Evolutionary conservation across 371 early-diverging fungal genomes (phyloP).

Genomic region (Syncephalis fuscata): DNA sequence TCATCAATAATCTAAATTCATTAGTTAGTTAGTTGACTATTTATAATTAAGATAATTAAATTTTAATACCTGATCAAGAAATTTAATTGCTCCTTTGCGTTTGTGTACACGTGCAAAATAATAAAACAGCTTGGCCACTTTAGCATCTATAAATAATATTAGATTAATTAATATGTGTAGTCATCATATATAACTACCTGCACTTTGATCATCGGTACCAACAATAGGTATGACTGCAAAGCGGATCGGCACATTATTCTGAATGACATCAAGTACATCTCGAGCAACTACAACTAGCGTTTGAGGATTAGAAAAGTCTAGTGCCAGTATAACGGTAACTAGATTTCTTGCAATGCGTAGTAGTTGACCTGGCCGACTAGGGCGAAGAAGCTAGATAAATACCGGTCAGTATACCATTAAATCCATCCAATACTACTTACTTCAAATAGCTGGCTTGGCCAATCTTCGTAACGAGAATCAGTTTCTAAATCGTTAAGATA

Average conservation of each 20-base stretch:
- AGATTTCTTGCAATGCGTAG: conserved; percentile 54
- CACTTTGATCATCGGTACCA: conserved; percentile 15
- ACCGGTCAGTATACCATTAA: background rate
- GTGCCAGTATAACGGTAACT: conserved; percentile 40
- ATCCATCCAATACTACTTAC: background rate
- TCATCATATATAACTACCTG: conserved; percentile 6
- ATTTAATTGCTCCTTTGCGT: conserved; percentile 17
- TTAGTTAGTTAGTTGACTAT: no score
- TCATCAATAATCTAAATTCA: background rate
- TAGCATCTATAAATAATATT: conserved; percentile 7
- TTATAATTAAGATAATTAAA: background rate
- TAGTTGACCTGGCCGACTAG: conserved; percentile 44
- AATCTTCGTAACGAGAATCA: conserved; percentile 54
- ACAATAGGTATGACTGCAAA: conserved; percentile 64
- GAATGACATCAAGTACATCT: conserved; percentile 35
- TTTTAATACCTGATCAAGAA: conserved; percentile 16
- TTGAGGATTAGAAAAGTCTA: conserved; percentile 37
- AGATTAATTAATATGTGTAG: background rate
- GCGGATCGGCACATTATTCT: conserved; percentile 54
- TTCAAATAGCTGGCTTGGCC: conserved; percentile 31
- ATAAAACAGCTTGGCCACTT: conserved; percentile 14
- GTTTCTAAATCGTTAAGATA: conserved; percentile 88
- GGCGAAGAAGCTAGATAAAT: conserved; percentile 22
- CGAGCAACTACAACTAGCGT: conserved; percentile 26
- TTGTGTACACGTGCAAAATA: conserved; percentile 11